Conservation (phyloP, 768 basidiomycete species). For the Multifurca ochricompacta region DNA sequence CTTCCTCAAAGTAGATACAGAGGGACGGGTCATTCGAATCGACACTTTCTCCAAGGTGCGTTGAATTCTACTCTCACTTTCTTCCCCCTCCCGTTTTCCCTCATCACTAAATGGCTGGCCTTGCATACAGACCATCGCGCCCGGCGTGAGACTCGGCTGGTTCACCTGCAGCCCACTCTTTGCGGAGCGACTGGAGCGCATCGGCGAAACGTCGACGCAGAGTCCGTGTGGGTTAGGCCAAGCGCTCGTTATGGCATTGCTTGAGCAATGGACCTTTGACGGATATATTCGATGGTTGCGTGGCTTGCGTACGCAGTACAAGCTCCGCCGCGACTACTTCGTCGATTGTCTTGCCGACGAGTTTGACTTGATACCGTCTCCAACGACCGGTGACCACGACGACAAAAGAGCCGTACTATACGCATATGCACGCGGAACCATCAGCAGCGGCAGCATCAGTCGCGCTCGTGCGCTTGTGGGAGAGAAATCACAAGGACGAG, state of each 20-base stretch:
- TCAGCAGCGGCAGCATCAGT: conserved; percentile 20
- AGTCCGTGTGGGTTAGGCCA: conserved; percentile 67
- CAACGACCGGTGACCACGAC: conserved; percentile 29
- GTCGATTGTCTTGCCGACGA: conserved; percentile 56
- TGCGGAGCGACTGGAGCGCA: conserved; percentile 65
- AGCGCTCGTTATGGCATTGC: conserved; percentile 51
- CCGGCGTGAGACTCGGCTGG: conserved; percentile 73
- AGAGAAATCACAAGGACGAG: conserved; percentile 41
- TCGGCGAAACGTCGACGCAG: conserved; percentile 61
- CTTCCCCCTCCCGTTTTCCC: not conserved
- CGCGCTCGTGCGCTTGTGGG: too few relatives aligned
- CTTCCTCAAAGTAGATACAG: conserved; percentile 61
- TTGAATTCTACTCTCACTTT: too few relatives aligned
- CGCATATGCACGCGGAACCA: conserved; percentile 30
- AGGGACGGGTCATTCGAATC: conserved; percentile 77
- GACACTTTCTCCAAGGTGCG: conserved; percentile 72
- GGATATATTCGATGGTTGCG: conserved; percentile 76
- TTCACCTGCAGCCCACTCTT: conserved; percentile 71
- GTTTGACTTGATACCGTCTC: conserved; percentile 46
- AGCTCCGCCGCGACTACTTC: conserved; percentile 49
- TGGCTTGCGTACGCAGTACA: conserved; percentile 52
- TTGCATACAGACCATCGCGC: conserved; percentile 63
- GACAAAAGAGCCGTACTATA: conserved; percentile 32
- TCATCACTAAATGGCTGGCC: conserved; percentile 15
- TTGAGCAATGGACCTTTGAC: conserved; percentile 58